Conservation (phyloP, 2,329 filamentous ascomycete genomes). For the Coniochaeta sp. region DNA sequence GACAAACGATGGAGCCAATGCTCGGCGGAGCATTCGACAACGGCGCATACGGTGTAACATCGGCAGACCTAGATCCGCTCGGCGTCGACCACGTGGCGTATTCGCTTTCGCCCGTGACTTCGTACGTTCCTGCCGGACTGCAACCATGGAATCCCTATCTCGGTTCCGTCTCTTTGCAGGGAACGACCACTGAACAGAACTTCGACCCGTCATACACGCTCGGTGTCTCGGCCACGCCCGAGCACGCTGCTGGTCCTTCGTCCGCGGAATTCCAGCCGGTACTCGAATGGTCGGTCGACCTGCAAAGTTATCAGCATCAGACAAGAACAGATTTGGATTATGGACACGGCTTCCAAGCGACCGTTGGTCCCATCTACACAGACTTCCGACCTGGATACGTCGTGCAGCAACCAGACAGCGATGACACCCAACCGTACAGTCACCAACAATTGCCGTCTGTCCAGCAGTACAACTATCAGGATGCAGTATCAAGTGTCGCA, state of each 20-base stretch:
- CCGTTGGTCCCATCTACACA: background rate
- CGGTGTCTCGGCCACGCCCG: background rate
- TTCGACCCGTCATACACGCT: background rate
- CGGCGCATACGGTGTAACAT: background rate
- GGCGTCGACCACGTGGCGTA: background rate
- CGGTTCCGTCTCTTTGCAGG: background rate
- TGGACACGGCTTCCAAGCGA: background rate
- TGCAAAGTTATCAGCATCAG: background rate
- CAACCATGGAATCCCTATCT: background rate
- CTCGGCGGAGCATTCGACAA: background rate
- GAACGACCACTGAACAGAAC: background rate
- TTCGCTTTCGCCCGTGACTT: background rate
- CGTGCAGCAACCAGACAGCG: background rate
- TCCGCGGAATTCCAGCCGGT: background rate
- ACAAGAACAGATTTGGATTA: background rate
- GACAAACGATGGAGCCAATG: background rate
- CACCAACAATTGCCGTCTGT: background rate
- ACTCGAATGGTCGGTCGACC: background rate
- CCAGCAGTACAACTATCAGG: background rate
- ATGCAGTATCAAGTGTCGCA: background rate
- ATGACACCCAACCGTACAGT: background rate
- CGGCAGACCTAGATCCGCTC: background rate
- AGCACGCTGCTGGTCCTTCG: background rate
- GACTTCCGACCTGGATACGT: background rate
- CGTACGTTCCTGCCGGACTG: background rate